Evolutionary conservation across 768 basidiomycete genomes (phyloP), one percentile per base, ranked within the genome.

Genomic region (Pisolithus tinctorius): DNA sequence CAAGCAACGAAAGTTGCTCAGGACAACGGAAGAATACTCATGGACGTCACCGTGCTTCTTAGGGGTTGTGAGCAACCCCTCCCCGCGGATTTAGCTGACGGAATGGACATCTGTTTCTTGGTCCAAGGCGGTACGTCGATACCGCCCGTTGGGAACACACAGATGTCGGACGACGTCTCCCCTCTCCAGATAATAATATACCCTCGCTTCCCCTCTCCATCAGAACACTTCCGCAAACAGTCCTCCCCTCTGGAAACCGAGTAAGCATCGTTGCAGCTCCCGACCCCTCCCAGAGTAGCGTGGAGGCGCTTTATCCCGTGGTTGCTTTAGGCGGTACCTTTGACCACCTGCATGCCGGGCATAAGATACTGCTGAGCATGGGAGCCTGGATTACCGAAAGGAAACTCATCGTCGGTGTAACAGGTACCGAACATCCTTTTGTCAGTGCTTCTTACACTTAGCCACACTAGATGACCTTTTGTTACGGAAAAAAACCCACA

Each of bases 271-370:
- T 10, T 51, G 7, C 42, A 47, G 17, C 45, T 20, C 39, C 57
- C 43, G n/a, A 54, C 14, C 36, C 45, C 4, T 2, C 30, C 14
- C 41, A 42, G 10, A 3, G 27, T 8, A 36, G 6, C 39, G 50
- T 31, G 26, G 36, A 45, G 27, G 51, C 71, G 5, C 46, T 56
- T 11, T 78, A 71, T 62, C 86, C 85, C 11, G 88, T 92, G 47
- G 81, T 86, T n/a, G 87, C 83, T 0, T 75, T 97, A 7, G 95
- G 96, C 6, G 96, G 96, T 0, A 98, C 96, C 0, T 98, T 98
- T 68, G 96, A 99, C 69, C 96, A 98, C 66, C 80, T 99, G 14
- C 96, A 99, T 63, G 82, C 93, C 4, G 96, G 95, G 0, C 96
- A 99, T 72, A 96, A 96, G 70, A 94, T 99, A 53, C 80, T 99